phyloP scores from a whole-genome alignment of 2,329 filamentous ascomycete genomes.

The Hymenoscyphus fraxineus region DNA sequence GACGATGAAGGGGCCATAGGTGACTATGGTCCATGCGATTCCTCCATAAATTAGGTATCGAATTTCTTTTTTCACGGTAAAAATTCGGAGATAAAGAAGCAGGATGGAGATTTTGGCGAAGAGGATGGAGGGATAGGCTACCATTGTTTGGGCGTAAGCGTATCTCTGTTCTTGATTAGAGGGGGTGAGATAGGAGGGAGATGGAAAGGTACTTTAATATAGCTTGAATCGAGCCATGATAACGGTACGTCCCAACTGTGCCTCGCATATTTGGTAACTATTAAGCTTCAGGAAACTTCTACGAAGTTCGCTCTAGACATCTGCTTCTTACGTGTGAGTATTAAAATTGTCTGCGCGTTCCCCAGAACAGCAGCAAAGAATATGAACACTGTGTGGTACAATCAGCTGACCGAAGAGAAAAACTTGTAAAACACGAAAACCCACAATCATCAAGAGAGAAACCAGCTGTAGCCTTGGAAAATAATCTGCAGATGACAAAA shows the following conservation, averaged over 20 bases:
- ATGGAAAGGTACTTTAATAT: slow-evolving; percentile 2
- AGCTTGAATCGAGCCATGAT: slow-evolving; percentile 8
- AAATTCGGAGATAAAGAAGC: slow-evolving; percentile 14
- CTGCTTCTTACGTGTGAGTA: slow-evolving; percentile 4
- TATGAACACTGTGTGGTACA: slow-evolving; percentile 4
- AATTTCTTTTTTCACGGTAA: not conserved
- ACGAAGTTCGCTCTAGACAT: not conserved
- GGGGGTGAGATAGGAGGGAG: no score
- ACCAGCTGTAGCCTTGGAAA: not conserved
- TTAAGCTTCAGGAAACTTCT: not conserved
- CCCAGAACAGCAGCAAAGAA: slow-evolving; percentile 6
- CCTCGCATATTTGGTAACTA: slow-evolving; percentile 9
- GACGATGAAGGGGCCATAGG: slow-evolving; percentile 8
- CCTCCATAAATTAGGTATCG: slow-evolving; percentile 11
- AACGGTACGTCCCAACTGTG: slow-evolving; percentile 12
- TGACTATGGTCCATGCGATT: slow-evolving; percentile 7
- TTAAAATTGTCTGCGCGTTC: not conserved
- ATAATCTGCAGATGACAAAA: slow-evolving; percentile 6
- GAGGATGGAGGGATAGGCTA: slow-evolving; percentile 6
- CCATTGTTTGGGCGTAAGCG: slow-evolving; percentile 9
- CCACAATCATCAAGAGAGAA: slow-evolving; percentile 12
- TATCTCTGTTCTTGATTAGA: slow-evolving; percentile 4
- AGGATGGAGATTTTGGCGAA: slow-evolving; percentile 16
- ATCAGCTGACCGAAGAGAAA: not conserved
- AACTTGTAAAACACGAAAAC: not conserved